Conservation (phyloP, 2,329 filamentous ascomycete species). For the Chaetomiaceae sp. region DNA sequence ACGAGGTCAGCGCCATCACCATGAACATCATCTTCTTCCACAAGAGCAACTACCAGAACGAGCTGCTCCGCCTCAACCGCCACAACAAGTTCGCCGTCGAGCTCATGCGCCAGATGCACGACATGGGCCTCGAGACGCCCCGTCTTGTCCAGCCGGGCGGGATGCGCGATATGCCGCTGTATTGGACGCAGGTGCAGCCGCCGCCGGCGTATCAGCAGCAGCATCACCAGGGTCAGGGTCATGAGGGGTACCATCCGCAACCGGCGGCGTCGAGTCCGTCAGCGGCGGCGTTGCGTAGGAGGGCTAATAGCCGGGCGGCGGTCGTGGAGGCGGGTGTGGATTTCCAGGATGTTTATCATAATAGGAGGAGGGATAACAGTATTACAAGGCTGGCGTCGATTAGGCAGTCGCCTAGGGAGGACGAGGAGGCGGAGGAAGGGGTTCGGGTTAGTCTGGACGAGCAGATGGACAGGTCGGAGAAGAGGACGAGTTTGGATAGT, state of each 20-base stretch:
- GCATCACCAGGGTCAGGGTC: too few relatives aligned
- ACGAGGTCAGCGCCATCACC: conserved; percentile 78
- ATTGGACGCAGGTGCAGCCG: conserved; percentile 34
- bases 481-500: conserved; percentile 17
- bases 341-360: conserved; percentile 28
- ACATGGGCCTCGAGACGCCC: conserved; percentile 81
- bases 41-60: conserved; percentile 96
- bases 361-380: conserved; percentile 17
- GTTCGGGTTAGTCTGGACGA: conserved; percentile 3
- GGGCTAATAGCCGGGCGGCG: conserved; percentile 17
- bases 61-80: conserved; percentile 79
- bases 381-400: conserved; percentile 20
- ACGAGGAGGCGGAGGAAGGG: conserved; percentile 14
- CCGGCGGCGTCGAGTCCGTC: conserved; percentile 4
- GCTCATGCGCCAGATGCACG: conserved; percentile 79
- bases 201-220: conserved; percentile 13
- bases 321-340: conserved; percentile 26
- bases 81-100: conserved; percentile 94
- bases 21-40: conserved; percentile 97
- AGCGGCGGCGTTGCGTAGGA: conserved; percentile 9
- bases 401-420: conserved; percentile 20
- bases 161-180: conserved; percentile 63
- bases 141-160: conserved; percentile 67
- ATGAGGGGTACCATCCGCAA: too few relatives aligned
- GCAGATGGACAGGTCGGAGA: conserved; percentile 10